phyloP scores from a whole-genome alignment of 75 land plant species.

The Ceratopteris richardii region DNA sequence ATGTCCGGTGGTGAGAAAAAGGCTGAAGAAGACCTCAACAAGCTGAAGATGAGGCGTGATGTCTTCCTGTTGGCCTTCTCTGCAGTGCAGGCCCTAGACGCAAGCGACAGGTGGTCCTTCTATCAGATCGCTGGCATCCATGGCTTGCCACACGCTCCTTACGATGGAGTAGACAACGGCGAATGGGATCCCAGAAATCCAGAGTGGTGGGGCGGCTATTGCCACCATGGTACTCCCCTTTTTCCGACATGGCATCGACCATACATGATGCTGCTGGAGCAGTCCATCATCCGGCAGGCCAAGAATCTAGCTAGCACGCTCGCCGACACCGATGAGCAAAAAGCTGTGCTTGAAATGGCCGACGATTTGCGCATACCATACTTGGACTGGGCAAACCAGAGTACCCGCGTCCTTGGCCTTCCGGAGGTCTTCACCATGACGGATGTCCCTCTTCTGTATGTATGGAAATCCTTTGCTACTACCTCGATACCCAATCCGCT shows the following conservation, averaged over 20 bases:
- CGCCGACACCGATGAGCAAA: not conserved
- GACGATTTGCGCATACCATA: constrained; percentile 4
- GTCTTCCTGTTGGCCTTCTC: no score
- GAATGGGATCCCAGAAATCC: not conserved
- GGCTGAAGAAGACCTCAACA: no score
- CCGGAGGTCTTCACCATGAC: constrained; percentile 6
- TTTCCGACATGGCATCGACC: constrained; percentile 1
- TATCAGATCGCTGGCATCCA: no score
- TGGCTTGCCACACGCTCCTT: no score
- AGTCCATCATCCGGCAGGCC: constrained; percentile 3
- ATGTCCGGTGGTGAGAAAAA: no score
- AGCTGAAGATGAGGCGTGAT: no score
- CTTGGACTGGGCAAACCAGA: constrained; percentile 6
- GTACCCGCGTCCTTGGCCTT: constrained; percentile 2
- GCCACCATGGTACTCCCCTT: not conserved
- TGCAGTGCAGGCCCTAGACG: no score
- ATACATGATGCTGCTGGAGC: constrained; percentile 2
- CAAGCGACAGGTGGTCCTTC: no score
- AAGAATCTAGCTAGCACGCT: not conserved
- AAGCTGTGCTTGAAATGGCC: not conserved
- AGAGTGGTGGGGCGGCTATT: constrained; percentile 4
- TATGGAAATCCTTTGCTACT: not conserved
- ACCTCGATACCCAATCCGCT: constrained; percentile 4
- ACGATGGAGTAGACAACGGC: not conserved
- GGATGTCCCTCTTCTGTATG: not conserved